A percentile compares a stretch with the other conserved stretches of the same genome.
Conservation (phyloP, 2,329 filamentous ascomycete genomes). For the Beauveria varroae region DNA sequence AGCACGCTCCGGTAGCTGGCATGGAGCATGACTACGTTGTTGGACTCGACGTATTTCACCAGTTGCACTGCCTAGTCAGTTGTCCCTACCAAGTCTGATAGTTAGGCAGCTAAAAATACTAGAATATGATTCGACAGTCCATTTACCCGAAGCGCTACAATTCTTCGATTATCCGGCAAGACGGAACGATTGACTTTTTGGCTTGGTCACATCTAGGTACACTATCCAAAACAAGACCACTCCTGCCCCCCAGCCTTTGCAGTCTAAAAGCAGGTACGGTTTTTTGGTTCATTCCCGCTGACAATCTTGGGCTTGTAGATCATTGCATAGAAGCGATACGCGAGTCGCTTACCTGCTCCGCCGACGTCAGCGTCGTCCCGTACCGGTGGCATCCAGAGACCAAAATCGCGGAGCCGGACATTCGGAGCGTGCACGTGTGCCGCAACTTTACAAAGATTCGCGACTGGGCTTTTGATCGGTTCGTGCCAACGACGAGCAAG, state of each 20-base stretch:
- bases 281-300: background rate
- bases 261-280: too few species aligned
- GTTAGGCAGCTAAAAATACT: background rate
- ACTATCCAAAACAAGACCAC: background rate
- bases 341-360: conserved; percentile 11
- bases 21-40: conserved; percentile 9
- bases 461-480: conserved; percentile 6
- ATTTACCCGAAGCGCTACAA: conserved; percentile 9
- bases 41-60: conserved; percentile 12
- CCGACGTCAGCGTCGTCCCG: conserved; percentile 8
- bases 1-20: background rate
- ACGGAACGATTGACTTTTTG: conserved; percentile 8
- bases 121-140: conserved; percentile 9
- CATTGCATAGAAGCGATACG: conserved; percentile 12
- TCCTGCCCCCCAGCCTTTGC: too few species aligned
- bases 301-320: background rate
- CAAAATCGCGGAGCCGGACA: conserved; percentile 1
- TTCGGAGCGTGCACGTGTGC: conserved; percentile 6
- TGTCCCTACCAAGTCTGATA: background rate
- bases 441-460: conserved; percentile 10
- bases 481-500: background rate
- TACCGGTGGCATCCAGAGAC: background rate
- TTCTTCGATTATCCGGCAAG: conserved; percentile 9
- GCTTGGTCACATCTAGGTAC: conserved; percentile 11
- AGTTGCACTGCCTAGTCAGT: conserved; percentile 11